Evolutionary conservation across 768 basidiomycete genomes (phyloP), one percentile per base, ranked within the genome.

Genomic region (Russula sp.): DNA sequence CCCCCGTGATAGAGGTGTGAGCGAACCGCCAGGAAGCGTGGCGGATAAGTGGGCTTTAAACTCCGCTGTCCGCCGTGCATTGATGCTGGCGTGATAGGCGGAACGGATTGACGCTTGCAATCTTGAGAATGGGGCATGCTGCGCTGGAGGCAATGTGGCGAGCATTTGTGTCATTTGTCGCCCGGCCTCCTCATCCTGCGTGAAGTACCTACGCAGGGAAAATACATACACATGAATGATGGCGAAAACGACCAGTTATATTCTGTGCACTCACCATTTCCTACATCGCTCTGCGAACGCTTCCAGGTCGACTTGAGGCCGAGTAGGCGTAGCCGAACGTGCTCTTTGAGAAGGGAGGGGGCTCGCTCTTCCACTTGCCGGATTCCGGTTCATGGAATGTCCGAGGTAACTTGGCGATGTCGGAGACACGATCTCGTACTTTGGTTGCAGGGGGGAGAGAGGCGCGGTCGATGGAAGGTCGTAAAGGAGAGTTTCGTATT

Each of bases 101-200:
- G 92, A 86, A 49, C 94, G 86, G 30, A 94, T 87, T 22, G 89
- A 89, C 1, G 92, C 88, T 73, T 96, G 94, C 22, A 95, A 75
- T 63, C 90, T 86, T 24, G 91, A 88, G 73, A 89, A 96, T 1
- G 90, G 88, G 10, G 93, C 91, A 62, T 90, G 87, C 69, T 95
- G 92, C 0, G 90, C 86, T 2, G 92, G 84, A 8, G 89, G 88
- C 4, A 94, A 81, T 38, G 86, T 87, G 51, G 90, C 82, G 52
- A 96, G 79, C 4, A 86, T 92, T 68, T 91, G 87, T 16, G 90
- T 89, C 86, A 96, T 93, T 65, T 82, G 77, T 54, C 84, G 84
- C 30, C 90, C 88, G 22, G 92, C 82, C 68, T 84, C 80, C 70
- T 90, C 86, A 71, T 92, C 88, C 74, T 93, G 92, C 66, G 84